Base-by-base conservation (phyloP, 768 basidiomycete genomes). In the Mycena epipterygia region DNA sequence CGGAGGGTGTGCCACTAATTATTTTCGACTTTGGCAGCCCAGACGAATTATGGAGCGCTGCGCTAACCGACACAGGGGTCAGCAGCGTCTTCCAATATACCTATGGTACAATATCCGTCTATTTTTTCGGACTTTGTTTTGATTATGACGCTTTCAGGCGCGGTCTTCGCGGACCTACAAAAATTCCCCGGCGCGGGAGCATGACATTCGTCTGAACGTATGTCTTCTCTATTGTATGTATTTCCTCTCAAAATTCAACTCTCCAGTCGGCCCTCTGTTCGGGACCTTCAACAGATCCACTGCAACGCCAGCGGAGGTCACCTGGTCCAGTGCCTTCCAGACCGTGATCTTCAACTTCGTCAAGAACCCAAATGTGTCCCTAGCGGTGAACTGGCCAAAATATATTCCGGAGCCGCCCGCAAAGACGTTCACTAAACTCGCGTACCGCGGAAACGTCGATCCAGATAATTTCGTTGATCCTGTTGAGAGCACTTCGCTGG, bases 251-350 rank as follows among this genome's bases (percentile, higher is more conserved):
- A 14, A 19, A 3, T 49, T 9, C 52, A 14, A 37, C 7, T 14
- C 35, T 7, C 14, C 74, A 27, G 35, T 58, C 12, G 72, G 72
- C 14, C 51, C 51, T 11, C 42, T 79, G 11, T 79, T 79, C 44
- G 78, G 77, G 21, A 78, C 77, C 0, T 76, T 71, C 71, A 74
- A 74, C 64, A 42, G 23, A 9, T 56, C 68, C 4, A 77, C 77
- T 0, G 78, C 77, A 2, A 76, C 78, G 3, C 51, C 65, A 0
- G 61, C 70, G 3, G 75, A 79, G 58, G 71, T 46, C 21, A 66
- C 72, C 39, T 63, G 77, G 33, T 79, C 77, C 11, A 32, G 37
- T 0, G 78, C 72, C 29, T 61, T 76, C 44, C 76, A 76, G 53
- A 75, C 73, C 23, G 52, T 64, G 8, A 64, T 75, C 49, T 68